Evolutionary conservation across 495 filamentous ascomycete species (phyloP).

Genomic region (Aspergillus mulundensis): DNA sequence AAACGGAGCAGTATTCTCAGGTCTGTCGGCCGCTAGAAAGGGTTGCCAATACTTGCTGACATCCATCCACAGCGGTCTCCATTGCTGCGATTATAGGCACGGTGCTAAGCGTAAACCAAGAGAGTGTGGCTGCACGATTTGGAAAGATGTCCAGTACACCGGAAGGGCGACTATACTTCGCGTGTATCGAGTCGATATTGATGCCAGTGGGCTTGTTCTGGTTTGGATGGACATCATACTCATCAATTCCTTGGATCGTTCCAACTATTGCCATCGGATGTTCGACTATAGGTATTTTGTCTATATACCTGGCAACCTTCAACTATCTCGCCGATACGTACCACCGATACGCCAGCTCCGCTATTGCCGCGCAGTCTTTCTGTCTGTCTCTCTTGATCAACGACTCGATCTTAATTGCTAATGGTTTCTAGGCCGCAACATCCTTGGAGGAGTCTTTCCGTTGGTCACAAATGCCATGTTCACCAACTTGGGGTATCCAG

Average conservation of each 20-base stretch:
- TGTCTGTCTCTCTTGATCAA: conserved; percentile 31
- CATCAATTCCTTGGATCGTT: conserved; percentile 71
- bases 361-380: conserved; percentile 83
- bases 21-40: no score
- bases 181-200: conserved; percentile 65
- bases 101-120: conserved; percentile 69
- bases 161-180: conserved; percentile 78
- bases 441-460: conserved; percentile 80
- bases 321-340: conserved; percentile 95
- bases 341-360: conserved; percentile 77
- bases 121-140: conserved; percentile 42
- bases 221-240: conserved; percentile 71
- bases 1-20: conserved; percentile 67
- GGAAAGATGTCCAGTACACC: conserved; percentile 53
- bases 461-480: conserved; percentile 73
- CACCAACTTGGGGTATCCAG: conserved; percentile 62
- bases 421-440: conserved; percentile 57
- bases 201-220: conserved; percentile 78
- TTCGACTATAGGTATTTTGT: conserved; percentile 84
- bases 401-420: not conserved
- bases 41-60: not conserved
- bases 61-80: conserved; percentile 50
- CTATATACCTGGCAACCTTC: conserved; percentile 84
- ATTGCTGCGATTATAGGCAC: conserved; percentile 66
- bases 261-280: conserved; percentile 67